Base-by-base conservation (phyloP, 208 protist species). In the Trichomonas gallinae region DNA sequence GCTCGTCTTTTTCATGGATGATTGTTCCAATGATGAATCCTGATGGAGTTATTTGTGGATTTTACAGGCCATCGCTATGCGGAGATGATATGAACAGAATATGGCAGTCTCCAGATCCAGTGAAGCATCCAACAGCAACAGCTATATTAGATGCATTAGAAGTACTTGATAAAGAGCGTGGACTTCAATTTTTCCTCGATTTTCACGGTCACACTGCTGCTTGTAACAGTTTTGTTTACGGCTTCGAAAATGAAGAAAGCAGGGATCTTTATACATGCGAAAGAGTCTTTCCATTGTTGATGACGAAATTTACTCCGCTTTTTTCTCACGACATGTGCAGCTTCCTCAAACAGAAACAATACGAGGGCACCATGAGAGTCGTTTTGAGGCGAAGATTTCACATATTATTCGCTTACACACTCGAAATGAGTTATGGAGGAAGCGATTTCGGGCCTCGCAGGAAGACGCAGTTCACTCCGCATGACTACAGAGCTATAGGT, bases 1-100 rank as follows among this genome's bases (percentile, higher is more conserved):
- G 87, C 13, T 0, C 42, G 15, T 38, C 15, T 38, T 93, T 51
- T 38, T 93, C 87, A 10, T 93, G 87, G 87, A 11, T 93, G 17
- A 42, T 93, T 34, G 46, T 93, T 31, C 87, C 87, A 58, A 93
- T 93, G 87, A 51, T 93, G 11, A 93, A 93, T 97, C 98, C 98
- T 9, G 99, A 99, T 97, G 99, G 99, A 46, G 99, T 99, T 31
- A 98, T 99, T 82, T 97, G 99, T 96, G 99, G 99, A 88, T 99
- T 99, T 97, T 98, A 99, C 97, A 98, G 99, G 72, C 99, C 98
- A 97, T 98, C 98, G 72, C 97, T 99, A 13, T 97, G 97, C 21
- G 99, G 99, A 21, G 96, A 98, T 51, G 99, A 99, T 97, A 98
- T 99, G 17, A 99, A 99, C 97, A 97, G 99, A 17, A 98, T 99